These are phyloP conservation scores for Stevia rebaudiana DNA, from an alignment of 140 eudicot genomes.

Conservation along the genomic window DNA sequence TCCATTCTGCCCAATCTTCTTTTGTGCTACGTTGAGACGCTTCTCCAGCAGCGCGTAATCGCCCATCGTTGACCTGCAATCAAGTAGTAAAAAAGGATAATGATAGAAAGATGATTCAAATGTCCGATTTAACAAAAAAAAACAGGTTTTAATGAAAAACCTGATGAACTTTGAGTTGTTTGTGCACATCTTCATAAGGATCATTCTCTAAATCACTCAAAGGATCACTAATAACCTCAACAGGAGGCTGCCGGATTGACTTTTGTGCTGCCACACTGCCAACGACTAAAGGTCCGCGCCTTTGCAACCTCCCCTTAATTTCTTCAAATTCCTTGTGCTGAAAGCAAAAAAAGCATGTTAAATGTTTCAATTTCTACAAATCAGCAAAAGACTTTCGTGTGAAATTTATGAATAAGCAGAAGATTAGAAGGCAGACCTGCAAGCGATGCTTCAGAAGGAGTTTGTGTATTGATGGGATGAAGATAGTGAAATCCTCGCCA, in stretches of 20 bases:
- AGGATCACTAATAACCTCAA: conserved; percentile 92
- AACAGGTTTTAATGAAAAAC: conserved; percentile 22
- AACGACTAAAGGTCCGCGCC: conserved; percentile 59
- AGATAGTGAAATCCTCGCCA: conserved; percentile 90
- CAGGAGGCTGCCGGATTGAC: conserved; percentile 59
- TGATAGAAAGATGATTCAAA: not conserved
- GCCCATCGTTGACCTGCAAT: conserved; percentile 68
- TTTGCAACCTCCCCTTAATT: conserved; percentile 14
- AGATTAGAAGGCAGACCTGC: conserved; percentile 41
- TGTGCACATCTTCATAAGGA: conserved; percentile 48
- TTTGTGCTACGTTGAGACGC: conserved; percentile 98
- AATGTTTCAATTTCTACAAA: not conserved
- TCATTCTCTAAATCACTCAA: conserved; percentile 76
- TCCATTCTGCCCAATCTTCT: conserved; percentile 99
- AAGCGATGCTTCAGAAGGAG: conserved; percentile 72
- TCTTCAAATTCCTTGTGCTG: conserved; percentile 98
- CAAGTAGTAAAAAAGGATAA: not conserved
- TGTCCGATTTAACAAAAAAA: not conserved
- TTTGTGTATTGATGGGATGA: conserved; percentile 88
- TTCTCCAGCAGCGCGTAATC: conserved; percentile 92
- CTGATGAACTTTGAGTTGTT: conserved; percentile 63
- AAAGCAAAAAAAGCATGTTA: conserved; percentile 3
- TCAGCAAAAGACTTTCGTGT: not conserved
- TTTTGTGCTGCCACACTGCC: conserved; percentile 70
- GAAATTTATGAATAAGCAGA: not conserved